These are phyloP conservation scores for Candida corydali DNA, from an alignment of 805 yeast genomes.

Conservation along the genomic window DNA sequence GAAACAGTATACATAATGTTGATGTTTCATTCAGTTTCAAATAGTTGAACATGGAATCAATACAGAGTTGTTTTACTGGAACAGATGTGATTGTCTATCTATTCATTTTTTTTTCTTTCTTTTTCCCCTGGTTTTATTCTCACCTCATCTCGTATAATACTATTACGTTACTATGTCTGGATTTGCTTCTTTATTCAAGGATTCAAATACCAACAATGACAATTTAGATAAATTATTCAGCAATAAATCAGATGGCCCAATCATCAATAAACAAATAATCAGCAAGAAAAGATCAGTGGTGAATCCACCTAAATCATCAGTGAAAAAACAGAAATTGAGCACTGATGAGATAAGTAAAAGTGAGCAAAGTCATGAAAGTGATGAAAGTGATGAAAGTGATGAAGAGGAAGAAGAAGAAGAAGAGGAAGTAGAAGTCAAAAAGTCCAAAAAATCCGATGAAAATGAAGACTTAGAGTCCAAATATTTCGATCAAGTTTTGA, in stretches of 20 bases:
- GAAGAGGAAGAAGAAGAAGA: conserved; percentile 10
- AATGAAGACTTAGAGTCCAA: conserved; percentile 52
- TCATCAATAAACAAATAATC: conserved; percentile 32
- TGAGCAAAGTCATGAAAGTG: conserved; percentile 18
- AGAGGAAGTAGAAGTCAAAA: conserved; percentile 21
- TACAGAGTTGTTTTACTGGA: too few species aligned
- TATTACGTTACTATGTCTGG: too few species aligned
- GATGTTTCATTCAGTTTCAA: too few species aligned
- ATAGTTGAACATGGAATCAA: too few species aligned
- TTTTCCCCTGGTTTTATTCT: neutral
- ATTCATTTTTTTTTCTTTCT: neutral
- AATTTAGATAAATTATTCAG: conserved; percentile 33
- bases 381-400: conserved; percentile 15
- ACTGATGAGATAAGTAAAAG: conserved; percentile 18
- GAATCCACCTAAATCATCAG: conserved; percentile 8
- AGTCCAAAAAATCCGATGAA: conserved; percentile 23
- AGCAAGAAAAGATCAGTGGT: conserved; percentile 19
- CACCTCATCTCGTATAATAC: too few species aligned
- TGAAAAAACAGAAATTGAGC: conserved; percentile 8
- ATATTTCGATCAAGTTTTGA: conserved; percentile 49
- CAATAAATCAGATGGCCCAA: conserved; percentile 40
- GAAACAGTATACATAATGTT: too few species aligned
- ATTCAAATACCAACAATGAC: conserved; percentile 11
- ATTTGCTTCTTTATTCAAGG: conserved; percentile 22
- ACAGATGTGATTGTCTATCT: neutral